Evolutionary conservation across 768 basidiomycete genomes (phyloP), one percentile per base, ranked within the genome.

Genomic region (Podaxis sp.): DNA sequence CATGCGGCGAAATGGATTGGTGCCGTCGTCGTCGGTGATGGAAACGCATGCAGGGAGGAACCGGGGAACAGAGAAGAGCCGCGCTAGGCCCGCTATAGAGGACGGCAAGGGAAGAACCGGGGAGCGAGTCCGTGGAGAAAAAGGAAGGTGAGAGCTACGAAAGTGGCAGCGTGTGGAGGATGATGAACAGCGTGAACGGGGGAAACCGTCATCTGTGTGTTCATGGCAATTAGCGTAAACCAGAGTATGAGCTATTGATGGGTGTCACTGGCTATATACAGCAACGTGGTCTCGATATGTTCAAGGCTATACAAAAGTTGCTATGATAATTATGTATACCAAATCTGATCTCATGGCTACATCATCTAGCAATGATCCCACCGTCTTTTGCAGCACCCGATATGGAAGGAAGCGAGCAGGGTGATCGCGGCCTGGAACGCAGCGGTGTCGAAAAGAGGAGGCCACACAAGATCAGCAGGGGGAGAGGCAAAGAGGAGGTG

Each of bases 41-140:
- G 52, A 30, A 26, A 52, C 52, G 33, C 15, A 51, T 40, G 54
- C 61, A 33, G 61, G 59, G 54, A 39, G 33, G 30, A 64, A 54
- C 46, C 56, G 49, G 54, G 63, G 52, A n/a, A 53, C 33, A 59
- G 57, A 58, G 63, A 58, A 64, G 52, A 58, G 56, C 63, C 63
- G 58, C 57, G 51, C 55, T 58, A 57, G 52, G 53, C 5, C 55
- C 61, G 52, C 40, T 6, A 9, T 24, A 42, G 49, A 52, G 54
- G 44, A 44, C 39, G 63, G 26, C 22, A 57, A 44, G 28, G 56
- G 28, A 44, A 24, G 42, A 40, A 28, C 26, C 26, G 56, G 26
- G 26, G 28, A 6, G 49, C n/a, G 56, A 38, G 44, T 42, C 28
- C 33, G 49, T 52, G 33, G 49, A 60, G 54, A 39, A 55, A 36